A percentile compares a stretch with the other conserved stretches of the same genome.
phyloP scores from a whole-genome alignment of 495 filamentous ascomycete species.

The Cercophora newfieldiana region DNA sequence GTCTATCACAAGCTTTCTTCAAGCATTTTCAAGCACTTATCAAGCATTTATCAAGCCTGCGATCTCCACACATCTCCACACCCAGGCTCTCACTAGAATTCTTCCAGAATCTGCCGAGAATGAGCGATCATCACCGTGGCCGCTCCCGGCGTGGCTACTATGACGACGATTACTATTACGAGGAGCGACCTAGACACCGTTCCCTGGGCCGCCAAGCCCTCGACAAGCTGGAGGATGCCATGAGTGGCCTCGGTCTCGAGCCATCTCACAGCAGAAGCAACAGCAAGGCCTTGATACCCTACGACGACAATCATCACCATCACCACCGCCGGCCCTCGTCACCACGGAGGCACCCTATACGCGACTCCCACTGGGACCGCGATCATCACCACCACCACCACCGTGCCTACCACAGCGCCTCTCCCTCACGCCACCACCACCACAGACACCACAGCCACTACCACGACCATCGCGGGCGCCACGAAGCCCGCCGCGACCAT shows the following conservation, averaged over 20 bases:
- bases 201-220: conserved; percentile 28
- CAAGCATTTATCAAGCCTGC: not conserved
- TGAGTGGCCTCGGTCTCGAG: conserved; percentile 21
- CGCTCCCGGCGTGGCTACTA: conserved; percentile 13
- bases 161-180: conserved; percentile 20
- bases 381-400: not conserved
- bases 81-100: not conserved
- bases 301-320: not conserved
- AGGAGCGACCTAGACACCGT: conserved; percentile 23
- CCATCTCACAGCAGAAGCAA: not conserved
- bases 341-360: not conserved
- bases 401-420: conserved; percentile 17
- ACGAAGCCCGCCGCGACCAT: not conserved
- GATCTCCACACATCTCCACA: not conserved
- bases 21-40: not conserved
- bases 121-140: conserved; percentile 23
- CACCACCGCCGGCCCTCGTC: conserved; percentile 2
- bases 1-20: too few relatives aligned
- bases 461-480: not conserved
- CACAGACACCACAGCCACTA: not conserved
- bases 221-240: conserved; percentile 26
- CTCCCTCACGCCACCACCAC: conserved; percentile 9
- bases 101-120: conserved; percentile 2
- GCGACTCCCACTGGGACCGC: not conserved
- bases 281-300: not conserved